phyloP scores from a whole-genome alignment of 192 early-diverging fungal genomes.

The Podila epigama region DNA sequence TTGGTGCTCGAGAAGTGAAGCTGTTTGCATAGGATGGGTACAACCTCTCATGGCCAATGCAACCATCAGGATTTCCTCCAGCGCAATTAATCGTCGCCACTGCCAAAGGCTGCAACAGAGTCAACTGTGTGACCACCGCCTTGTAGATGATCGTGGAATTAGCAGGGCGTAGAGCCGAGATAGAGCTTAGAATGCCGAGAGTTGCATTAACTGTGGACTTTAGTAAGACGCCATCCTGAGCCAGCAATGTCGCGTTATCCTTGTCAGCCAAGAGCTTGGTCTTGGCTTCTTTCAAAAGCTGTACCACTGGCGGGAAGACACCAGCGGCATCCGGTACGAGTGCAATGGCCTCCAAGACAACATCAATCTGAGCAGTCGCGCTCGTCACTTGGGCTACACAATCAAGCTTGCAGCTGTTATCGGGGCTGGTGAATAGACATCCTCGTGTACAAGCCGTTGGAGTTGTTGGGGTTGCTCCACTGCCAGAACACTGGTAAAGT shows the following conservation, averaged over 20 bases:
- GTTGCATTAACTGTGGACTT: too few species aligned
- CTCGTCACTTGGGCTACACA: neutral
- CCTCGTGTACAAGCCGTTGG: neutral
- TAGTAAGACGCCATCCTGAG: too few species aligned
- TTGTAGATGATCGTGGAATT: neutral
- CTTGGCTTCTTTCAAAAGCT: too few species aligned
- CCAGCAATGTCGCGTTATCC: too few species aligned
- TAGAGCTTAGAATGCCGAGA: too few species aligned
- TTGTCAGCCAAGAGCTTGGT: too few species aligned
- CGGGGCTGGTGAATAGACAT: neutral
- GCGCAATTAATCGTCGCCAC: neutral
- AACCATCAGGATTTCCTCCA: neutral
- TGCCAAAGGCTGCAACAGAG: neutral
- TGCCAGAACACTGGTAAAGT: slow-evolving; percentile 1
- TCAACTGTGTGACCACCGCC: neutral
- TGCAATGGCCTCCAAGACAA: neutral
- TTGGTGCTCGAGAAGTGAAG: neutral
- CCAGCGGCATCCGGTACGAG: neutral
- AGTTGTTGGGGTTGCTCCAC: neutral
- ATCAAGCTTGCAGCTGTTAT: neutral
- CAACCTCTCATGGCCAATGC: neutral
- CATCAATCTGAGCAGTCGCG: neutral
- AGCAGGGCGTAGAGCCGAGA: neutral
- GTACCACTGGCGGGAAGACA: neutral
- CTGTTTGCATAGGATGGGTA: neutral